These are phyloP conservation scores for Xylaria sp. DNA, from an alignment of 2,329 filamentous ascomycete genomes.

Conservation along the genomic window DNA sequence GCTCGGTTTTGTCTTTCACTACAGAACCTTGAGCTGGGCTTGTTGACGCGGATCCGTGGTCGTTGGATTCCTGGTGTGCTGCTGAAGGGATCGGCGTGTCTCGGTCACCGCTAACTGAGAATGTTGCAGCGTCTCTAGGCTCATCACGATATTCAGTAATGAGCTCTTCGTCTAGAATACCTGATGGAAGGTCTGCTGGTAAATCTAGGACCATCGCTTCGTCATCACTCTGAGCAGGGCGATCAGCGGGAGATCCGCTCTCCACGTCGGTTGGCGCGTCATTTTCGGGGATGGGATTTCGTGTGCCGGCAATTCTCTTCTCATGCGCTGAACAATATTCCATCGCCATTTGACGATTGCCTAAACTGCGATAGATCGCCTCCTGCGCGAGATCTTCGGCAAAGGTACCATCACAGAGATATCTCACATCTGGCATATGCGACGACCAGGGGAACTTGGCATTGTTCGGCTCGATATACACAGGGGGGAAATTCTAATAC, in stretches of 20 bases:
- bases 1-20: constrained; percentile 37
- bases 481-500: constrained; percentile 44
- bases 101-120: constrained; percentile 36
- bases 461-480: constrained; percentile 58
- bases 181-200: constrained; percentile 40
- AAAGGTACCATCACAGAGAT: constrained; percentile 50
- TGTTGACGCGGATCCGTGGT: constrained; percentile 41
- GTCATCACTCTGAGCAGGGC: constrained; percentile 40
- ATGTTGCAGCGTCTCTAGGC: constrained; percentile 34
- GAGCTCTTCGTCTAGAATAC: constrained; percentile 45
- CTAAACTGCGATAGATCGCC: constrained; percentile 84
- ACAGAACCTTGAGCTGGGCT: constrained; percentile 41
- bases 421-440: constrained; percentile 48
- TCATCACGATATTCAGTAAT: constrained; percentile 36
- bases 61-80: constrained; percentile 43
- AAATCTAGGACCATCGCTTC: constrained; percentile 47
- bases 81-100: constrained; percentile 43
- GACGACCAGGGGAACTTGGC: constrained; percentile 60
- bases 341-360: constrained; percentile 66
- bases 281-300: constrained; percentile 73
- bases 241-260: constrained; percentile 46
- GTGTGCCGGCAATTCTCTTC: constrained; percentile 66
- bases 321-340: constrained; percentile 80
- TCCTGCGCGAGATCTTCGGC: constrained; percentile 74
- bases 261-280: constrained; percentile 56